Evolutionary conservation across 2,329 filamentous ascomycete species (phyloP).

Genomic region (Aaosphaeria pasadenensis): DNA sequence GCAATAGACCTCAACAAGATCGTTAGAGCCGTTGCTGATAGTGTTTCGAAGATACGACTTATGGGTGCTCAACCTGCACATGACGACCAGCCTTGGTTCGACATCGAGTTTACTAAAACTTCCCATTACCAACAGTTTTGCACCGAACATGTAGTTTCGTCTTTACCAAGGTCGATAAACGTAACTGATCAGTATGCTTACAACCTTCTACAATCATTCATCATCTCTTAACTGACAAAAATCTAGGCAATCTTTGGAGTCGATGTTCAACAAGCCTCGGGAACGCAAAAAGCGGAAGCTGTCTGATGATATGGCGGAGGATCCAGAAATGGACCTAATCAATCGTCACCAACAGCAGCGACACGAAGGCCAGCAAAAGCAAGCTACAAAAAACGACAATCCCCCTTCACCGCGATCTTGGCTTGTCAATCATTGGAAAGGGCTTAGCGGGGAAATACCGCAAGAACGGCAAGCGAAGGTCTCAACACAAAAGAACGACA

Average conservation of each 20-base stretch:
- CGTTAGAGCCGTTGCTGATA: constrained; percentile 11
- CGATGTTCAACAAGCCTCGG: constrained; percentile 9
- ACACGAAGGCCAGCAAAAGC: too few species aligned
- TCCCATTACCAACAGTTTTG: not conserved
- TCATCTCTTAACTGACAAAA: not conserved
- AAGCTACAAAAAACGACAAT: too few species aligned
- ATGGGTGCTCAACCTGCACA: constrained; percentile 5
- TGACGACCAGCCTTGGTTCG: constrained; percentile 6
- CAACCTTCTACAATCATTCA: not conserved
- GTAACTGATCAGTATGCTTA: not conserved
- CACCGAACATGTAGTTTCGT: not conserved
- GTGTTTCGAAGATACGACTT: constrained; percentile 16
- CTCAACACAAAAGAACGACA: too few species aligned
- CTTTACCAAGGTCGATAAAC: not conserved
- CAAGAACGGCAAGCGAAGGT: too few species aligned
- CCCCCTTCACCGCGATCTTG: too few species aligned
- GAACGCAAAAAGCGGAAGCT: not conserved
- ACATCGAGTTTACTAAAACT: constrained; percentile 17
- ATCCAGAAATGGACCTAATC: too few species aligned
- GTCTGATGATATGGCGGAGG: too few species aligned
- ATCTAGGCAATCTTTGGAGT: constrained; percentile 9
- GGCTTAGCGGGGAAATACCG: too few species aligned
- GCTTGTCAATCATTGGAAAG: too few species aligned
- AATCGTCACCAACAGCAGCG: too few species aligned
- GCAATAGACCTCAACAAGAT: constrained; percentile 5